Percentiles rank a stretch among this genome's conserved stretches.
Conservation (phyloP, 2,329 filamentous ascomycete genomes). For the Aspergillus arachidicola region DNA sequence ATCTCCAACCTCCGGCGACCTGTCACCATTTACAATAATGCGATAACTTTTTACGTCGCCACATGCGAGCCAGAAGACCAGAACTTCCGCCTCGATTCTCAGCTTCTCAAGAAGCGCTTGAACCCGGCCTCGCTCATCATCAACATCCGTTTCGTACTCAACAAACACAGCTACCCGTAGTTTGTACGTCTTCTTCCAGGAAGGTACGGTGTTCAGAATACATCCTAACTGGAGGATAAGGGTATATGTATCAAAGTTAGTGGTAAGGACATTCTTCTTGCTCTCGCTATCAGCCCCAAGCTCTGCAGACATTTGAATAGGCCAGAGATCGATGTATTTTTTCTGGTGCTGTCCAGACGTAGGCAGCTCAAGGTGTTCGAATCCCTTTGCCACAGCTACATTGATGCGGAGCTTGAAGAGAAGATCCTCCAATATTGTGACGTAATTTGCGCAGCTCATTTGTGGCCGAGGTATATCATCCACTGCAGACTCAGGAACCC, state of each 20-base stretch:
- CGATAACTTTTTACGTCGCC: slow-evolving; percentile 74
- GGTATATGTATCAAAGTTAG: slow-evolving; percentile 88
- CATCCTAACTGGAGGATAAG: slow-evolving; percentile 86
- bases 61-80: slow-evolving; percentile 80
- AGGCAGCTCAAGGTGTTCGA: slow-evolving; percentile 74
- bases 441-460: slow-evolving; percentile 72
- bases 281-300: slow-evolving; percentile 68
- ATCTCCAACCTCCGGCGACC: slow-evolving; percentile 54
- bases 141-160: slow-evolving; percentile 81
- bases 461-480: slow-evolving; percentile 67
- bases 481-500: slow-evolving; percentile 55
- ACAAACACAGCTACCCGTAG: slow-evolving; percentile 84
- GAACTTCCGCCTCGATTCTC: slow-evolving; percentile 75
- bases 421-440: slow-evolving; percentile 81
- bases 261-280: slow-evolving; percentile 70
- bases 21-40: slow-evolving; percentile 72
- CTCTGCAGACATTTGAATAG: slow-evolving; percentile 90
- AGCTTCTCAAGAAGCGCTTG: slow-evolving; percentile 76
- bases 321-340: slow-evolving; percentile 85
- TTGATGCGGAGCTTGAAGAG: slow-evolving; percentile 78
- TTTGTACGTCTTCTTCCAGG: slow-evolving; percentile 74
- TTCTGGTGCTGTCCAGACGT: slow-evolving; percentile 62
- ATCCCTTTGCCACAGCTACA: slow-evolving; percentile 81
- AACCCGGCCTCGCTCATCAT: slow-evolving; percentile 74
- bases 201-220: slow-evolving; percentile 77